These are phyloP conservation scores for Aspergillus nanangensis DNA, from an alignment of 495 filamentous ascomycete species.

Conservation along the genomic window DNA sequence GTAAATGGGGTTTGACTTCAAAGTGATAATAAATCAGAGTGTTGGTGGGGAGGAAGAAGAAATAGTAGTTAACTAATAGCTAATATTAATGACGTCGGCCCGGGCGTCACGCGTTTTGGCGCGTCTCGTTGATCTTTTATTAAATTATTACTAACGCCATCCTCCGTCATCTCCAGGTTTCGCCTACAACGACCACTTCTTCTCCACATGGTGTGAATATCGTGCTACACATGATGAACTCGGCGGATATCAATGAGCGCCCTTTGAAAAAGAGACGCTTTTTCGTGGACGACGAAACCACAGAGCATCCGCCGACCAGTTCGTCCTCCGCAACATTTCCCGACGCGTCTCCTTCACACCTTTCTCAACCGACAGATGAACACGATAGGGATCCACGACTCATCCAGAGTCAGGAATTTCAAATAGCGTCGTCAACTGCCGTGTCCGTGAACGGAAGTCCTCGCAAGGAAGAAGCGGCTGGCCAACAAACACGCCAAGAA, in stretches of 20 bases:
- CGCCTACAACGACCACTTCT: too few relatives aligned
- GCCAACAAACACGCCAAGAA: too few relatives aligned
- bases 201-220: too few relatives aligned
- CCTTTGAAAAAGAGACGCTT: conserved; percentile 80
- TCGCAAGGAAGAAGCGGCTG: too few relatives aligned
- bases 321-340: not conserved
- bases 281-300: conserved; percentile 52
- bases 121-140: not conserved
- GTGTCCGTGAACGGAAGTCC: too few relatives aligned
- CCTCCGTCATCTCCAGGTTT: too few relatives aligned
- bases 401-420: not conserved
- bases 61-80: too few relatives aligned
- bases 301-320: conserved; percentile 2
- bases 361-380: not conserved
- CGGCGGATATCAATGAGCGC: conserved; percentile 50
- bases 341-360: conserved; percentile 18
- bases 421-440: too few relatives aligned
- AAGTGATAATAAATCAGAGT: too few relatives aligned
- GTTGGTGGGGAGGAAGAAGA: too few relatives aligned
- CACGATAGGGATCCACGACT: not conserved
- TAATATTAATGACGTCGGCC: conserved; percentile 4
- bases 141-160: too few relatives aligned
- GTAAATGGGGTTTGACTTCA: too few relatives aligned
- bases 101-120: not conserved
- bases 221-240: conserved; percentile 49